These are phyloP conservation scores for Xerocomellus amylosporus DNA, from an alignment of 768 basidiomycete species.

Conservation along the genomic window DNA sequence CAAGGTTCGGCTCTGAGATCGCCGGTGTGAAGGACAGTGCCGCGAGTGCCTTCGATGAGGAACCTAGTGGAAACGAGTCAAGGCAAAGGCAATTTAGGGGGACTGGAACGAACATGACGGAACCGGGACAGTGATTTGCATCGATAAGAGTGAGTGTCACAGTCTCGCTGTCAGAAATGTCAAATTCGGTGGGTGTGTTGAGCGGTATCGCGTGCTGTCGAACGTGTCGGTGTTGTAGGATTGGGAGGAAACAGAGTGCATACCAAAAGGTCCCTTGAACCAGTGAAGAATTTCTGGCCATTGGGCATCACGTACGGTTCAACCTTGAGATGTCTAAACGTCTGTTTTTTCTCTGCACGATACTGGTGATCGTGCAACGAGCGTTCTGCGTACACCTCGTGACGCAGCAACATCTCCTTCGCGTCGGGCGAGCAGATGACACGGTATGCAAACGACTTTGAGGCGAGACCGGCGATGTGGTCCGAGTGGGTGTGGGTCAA, in stretches of 20 bases:
- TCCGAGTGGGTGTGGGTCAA: conserved; percentile 90
- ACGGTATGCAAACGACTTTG: conserved; percentile 67
- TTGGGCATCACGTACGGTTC: conserved; percentile 45
- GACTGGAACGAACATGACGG: conserved; percentile 67
- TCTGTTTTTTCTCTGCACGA: conserved; percentile 36
- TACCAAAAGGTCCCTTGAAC: conserved; percentile 58
- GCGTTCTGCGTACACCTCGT: conserved; percentile 69
- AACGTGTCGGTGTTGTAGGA: background rate
- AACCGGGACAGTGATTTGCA: conserved; percentile 94
- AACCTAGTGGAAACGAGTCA: conserved; percentile 53
- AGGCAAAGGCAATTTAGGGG: background rate
- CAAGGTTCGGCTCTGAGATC: conserved; percentile 88
- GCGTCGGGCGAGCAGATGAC: conserved; percentile 82
- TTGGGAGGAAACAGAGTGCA: background rate
- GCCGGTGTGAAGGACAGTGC: conserved; percentile 86
- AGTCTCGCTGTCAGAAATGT: conserved; percentile 51
- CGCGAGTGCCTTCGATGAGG: conserved; percentile 66
- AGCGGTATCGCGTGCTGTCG: conserved; percentile 55
- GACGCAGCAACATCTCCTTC: conserved; percentile 78
- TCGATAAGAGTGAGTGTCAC: conserved; percentile 81
- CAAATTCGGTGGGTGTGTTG: conserved; percentile 60
- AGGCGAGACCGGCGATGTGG: conserved; percentile 74
- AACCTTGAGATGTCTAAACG: conserved; percentile 67
- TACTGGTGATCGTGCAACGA: conserved; percentile 48
- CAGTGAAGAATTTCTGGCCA: conserved; percentile 46